A percentile compares a stretch with the other conserved stretches of the same genome.
phyloP scores from a whole-genome alignment of 176 grass and related monocot species.

The Carex littledalei region DNA sequence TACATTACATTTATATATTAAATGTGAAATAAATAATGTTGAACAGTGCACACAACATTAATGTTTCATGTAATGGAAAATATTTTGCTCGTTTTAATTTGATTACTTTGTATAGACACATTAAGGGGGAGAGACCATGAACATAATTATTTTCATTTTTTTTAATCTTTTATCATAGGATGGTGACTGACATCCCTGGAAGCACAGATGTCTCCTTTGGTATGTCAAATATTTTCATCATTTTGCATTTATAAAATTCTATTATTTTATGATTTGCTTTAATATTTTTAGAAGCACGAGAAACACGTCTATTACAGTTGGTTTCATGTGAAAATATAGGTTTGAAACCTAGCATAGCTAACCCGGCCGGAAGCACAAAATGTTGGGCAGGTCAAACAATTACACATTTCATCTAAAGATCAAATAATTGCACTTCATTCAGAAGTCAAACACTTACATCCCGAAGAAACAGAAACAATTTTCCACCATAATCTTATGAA shows the following conservation, averaged over 20 bases:
- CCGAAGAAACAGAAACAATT: too few relatives aligned
- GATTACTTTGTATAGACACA: neutral
- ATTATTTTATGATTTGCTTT: neutral
- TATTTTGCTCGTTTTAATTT: neutral
- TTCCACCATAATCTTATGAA: too few relatives aligned
- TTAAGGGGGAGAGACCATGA: neutral
- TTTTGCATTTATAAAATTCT: neutral
- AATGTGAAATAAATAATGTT: neutral
- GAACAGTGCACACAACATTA: neutral
- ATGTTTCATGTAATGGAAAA: neutral
- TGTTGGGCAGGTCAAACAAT: too few relatives aligned
- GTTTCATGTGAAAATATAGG: neutral
- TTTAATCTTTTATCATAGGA: constrained; percentile 34
- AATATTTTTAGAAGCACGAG: neutral
- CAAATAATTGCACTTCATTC: too few relatives aligned
- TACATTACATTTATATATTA: neutral
- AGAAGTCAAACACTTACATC: too few relatives aligned
- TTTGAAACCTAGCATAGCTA: too few relatives aligned
- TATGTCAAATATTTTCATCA: constrained; percentile 22
- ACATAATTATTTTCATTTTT: neutral
- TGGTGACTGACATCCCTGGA: constrained; percentile 75
- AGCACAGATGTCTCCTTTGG: constrained; percentile 51
- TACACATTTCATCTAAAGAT: too few relatives aligned
- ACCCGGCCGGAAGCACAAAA: too few relatives aligned
- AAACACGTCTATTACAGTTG: neutral